These are phyloP conservation scores for Helicostylum pulchrum DNA, from an alignment of 192 early-diverging fungal genomes.

Conservation along the genomic window DNA sequence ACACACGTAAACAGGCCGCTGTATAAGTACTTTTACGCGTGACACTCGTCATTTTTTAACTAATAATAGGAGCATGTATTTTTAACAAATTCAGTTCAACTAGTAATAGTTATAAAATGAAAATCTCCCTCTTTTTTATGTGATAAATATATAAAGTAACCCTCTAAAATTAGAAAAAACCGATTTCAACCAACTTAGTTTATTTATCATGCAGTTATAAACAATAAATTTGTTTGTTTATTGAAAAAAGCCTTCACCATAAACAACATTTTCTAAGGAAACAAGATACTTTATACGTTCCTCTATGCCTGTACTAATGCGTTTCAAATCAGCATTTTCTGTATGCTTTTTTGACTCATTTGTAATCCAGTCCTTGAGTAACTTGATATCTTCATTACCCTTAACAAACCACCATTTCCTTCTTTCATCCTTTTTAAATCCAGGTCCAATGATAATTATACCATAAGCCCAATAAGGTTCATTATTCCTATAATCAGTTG, in stretches of 20 bases:
- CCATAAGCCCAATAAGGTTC: slow-evolving; percentile 22
- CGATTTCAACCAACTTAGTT: too few relatives aligned
- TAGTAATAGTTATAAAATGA: too few relatives aligned
- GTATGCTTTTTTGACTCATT: not conserved
- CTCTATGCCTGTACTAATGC: slow-evolving; percentile 16
- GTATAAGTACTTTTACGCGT: too few relatives aligned
- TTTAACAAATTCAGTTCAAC: too few relatives aligned
- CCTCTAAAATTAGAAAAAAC: too few relatives aligned
- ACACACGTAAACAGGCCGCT: too few relatives aligned
- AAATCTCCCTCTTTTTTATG: too few relatives aligned
- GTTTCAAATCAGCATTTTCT: not conserved
- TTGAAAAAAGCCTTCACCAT: slow-evolving; percentile 11
- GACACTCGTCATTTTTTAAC: too few relatives aligned
- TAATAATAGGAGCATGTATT: too few relatives aligned
- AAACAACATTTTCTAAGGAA: slow-evolving; percentile 3
- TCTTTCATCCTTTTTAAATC: not conserved
- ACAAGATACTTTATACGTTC: slow-evolving; percentile 6
- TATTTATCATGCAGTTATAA: too few relatives aligned
- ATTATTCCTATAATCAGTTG: not conserved
- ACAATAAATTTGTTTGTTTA: not conserved
- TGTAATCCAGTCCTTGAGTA: slow-evolving; percentile 21
- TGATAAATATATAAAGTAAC: too few relatives aligned
- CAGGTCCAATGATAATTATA: slow-evolving; percentile 20
- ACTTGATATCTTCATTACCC: slow-evolving; percentile 5
- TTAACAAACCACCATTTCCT: slow-evolving; percentile 18